Base-by-base conservation (phyloP, 1,139 yeast genomes). In the Diutina catenulata region DNA sequence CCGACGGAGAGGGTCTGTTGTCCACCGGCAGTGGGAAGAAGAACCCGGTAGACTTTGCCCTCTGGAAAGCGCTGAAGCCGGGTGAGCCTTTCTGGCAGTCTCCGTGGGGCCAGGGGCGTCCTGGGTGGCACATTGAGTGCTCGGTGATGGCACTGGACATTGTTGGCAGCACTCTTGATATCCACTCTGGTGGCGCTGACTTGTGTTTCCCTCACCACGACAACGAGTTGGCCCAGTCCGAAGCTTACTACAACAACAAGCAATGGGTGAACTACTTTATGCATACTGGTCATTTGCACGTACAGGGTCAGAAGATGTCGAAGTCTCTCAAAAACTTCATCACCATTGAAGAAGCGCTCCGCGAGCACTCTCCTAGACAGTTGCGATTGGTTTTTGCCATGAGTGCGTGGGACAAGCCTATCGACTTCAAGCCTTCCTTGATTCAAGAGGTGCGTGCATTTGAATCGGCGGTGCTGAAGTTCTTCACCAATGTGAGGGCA, bases 61-160 rank as follows among this genome's bases (percentile, higher is more conserved):
- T 91, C 32, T 91, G 99, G 99, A 91, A 91, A 57, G 78, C 91
- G 2, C 82, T 95, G 13, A 91, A 91, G 55, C 91, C 94, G 1
- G 99, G 99, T 49, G 99, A 91, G 62, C 99, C 99, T 15, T 73
- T 77, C 35, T 91, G 98, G 97, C 71, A 70, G 3, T 84, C 95
- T 2, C 88, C 93, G 29, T 91, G 97, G 97, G 98, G 98, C 26
- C 68, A 70, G 42, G 99, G 98, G 37, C 80, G 99, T 57, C 99
- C 99, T 3, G 99, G 99, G 2, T 91, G 99, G 99, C 99, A 91
- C 56, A 91, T 91, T 57, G 99, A 91, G 61, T 91, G 99, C 68
- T 87, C 97, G 5, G 98, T 91, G 13, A 91, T 91, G 99, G 98
- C 98, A 1, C 74, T 91, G 39, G 95, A 87, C 49, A 72, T 87